A percentile compares a stretch with the other conserved stretches of the same genome.
These are phyloP conservation scores for Penicillium longicatenatum DNA, from an alignment of 495 filamentous ascomycete species.

Conservation along the genomic window DNA sequence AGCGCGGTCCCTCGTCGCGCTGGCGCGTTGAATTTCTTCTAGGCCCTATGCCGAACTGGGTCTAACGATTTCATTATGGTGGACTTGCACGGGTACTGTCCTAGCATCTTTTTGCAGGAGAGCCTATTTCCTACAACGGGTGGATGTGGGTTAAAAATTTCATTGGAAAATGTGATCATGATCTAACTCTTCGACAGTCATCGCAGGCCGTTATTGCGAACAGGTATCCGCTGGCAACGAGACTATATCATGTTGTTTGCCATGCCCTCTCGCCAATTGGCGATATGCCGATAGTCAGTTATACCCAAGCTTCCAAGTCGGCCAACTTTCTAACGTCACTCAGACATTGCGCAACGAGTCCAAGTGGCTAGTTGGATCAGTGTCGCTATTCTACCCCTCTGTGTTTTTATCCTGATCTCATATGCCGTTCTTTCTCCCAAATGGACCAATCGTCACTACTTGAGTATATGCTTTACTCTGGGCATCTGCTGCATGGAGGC, in stretches of 20 bases:
- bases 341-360: constrained; percentile 66
- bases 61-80: constrained; percentile 28
- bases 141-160: constrained; percentile 58
- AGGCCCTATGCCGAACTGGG: constrained; percentile 17
- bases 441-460: constrained; percentile 87
- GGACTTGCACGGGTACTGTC: constrained; percentile 54
- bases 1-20: constrained; percentile 29
- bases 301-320: neutral
- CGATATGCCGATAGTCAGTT: constrained; percentile 73
- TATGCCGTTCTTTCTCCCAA: constrained; percentile 84
- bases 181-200: constrained; percentile 48
- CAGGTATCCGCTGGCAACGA: constrained; percentile 38
- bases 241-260: constrained; percentile 71
- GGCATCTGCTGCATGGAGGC: constrained; percentile 78
- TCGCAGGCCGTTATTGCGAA: constrained; percentile 66
- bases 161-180: neutral
- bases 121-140: constrained; percentile 56
- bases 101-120: constrained; percentile 64
- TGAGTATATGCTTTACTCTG: constrained; percentile 82
- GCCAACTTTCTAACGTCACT: constrained; percentile 18
- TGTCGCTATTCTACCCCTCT: constrained; percentile 69
- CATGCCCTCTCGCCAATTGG: constrained; percentile 85
- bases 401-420: constrained; percentile 76
- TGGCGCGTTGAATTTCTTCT: constrained; percentile 26
- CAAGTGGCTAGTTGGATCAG: constrained; percentile 75